Evolutionary conservation across 1,284 basidiomycete species (phyloP), one percentile per base, ranked within the genome.

Genomic region (Sporisorium exsertum): DNA sequence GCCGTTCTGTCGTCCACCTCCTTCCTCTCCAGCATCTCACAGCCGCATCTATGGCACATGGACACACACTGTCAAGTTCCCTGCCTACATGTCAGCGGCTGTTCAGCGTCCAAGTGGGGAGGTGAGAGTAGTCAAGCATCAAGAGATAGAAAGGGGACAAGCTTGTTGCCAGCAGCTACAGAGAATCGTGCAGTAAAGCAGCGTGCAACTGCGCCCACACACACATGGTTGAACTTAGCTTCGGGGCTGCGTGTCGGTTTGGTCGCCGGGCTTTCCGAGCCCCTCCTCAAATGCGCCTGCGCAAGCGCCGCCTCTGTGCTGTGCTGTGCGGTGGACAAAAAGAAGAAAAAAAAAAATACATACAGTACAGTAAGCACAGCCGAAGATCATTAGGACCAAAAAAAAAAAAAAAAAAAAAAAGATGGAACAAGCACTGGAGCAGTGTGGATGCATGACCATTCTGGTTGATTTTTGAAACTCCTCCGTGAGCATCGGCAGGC

Each of bases 401-500:
- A 24, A 16, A 43, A 20, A 43, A 20, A 16, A 18, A 40, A 18
- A 40, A 15, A 13, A 15, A 3, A 5, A 35, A 35, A 12, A 4
- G 18, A 37, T 8, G 13, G 13, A 7, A 18, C 13, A 3, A 20
- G 43, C 61, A 55, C 53, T 51, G 22, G 45, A 51, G 6, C 53
- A 57, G 61, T 57, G 53, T 63, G 5, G 27, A 45, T 42, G 27
- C 16, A 45, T 16, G 18, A 60, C 42, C 27, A 40, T 32, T 27
- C 40, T 52, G 26, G 6, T 49, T 37, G 35, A 26, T 47, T 32
- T 35, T 58, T 49, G 20, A 42, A 57, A 54, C 32, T 58, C 47
- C 55, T 46, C 63, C 63, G 22, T 18, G 63, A 26, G 13, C 63
- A 58, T 64, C 56, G 56, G 56, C 62, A 43, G 51, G 6, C 42